Percentiles rank a stretch among this genome's conserved stretches.
Conservation (phyloP, 108 stramenopile genomes). For the Licmophora abbreviata region DNA sequence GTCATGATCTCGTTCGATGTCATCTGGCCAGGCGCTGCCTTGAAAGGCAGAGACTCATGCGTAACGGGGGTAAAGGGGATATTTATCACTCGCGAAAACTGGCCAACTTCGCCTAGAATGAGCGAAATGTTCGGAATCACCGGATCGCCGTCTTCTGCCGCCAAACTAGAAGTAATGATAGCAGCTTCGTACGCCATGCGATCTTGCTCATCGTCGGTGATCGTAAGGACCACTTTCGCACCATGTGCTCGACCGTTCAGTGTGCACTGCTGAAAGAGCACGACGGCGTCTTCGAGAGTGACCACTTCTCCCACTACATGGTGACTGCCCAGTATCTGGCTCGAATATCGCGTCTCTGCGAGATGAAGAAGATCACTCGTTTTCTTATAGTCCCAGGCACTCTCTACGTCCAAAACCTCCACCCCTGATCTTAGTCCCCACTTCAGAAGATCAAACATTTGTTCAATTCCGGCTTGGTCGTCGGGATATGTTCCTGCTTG, state of each 20-base stretch:
- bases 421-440: constrained; percentile 88
- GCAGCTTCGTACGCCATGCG: constrained; percentile 77
- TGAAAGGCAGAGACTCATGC: constrained; percentile 83
- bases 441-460: constrained; percentile 74
- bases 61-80: constrained; percentile 91
- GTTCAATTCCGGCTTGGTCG: constrained; percentile 64
- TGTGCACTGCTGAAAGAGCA: constrained; percentile 79
- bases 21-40: constrained; percentile 97
- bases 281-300: constrained; percentile 59
- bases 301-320: constrained; percentile 83
- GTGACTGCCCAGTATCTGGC: constrained; percentile 84
- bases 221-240: constrained; percentile 82
- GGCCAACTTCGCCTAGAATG: constrained; percentile 77
- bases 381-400: constrained; percentile 69
- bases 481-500: constrained; percentile 95
- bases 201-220: constrained; percentile 64
- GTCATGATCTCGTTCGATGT: constrained; percentile 90
- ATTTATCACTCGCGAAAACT: constrained; percentile 90
- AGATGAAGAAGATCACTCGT: constrained; percentile 42
- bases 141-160: constrained; percentile 40
- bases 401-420: constrained; percentile 94
- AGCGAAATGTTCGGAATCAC: constrained; percentile 86
- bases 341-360: constrained; percentile 68
- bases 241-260: constrained; percentile 85
- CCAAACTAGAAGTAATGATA: constrained; percentile 28